Base-by-base conservation (phyloP, 2,329 filamentous ascomycete species). In the Fusarium illudens region DNA sequence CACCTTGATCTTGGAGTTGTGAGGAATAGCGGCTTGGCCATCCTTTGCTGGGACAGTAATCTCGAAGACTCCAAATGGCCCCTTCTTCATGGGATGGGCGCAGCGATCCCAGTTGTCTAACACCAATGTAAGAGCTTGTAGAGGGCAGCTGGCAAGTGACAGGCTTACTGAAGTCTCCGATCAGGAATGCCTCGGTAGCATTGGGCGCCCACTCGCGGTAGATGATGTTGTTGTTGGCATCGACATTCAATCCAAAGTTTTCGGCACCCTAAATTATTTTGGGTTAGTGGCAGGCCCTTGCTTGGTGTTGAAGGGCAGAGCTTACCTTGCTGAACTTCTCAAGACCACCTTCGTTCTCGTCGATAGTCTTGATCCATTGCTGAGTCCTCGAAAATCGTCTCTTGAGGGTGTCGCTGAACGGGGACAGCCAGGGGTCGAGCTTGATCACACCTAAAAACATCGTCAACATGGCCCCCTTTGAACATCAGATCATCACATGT, bases 181-280 rank as follows among this genome's bases (percentile, higher is more conserved):
- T 91, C 54, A 99, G 86, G 77, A 90, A 94, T 51, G 96, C 96
- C 75, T 92, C 86, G 37, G 88, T 84, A 56, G 94, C 95, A 83
- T 94, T 96, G 25, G 96, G 94, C 1, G 96, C 96, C 96, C 96
- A 99, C 86, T 99, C 96, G 72, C 93, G 88, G 80, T 99, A 99
- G 60, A 86, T 84, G 70, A 99, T 93, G 78, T 94, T 94, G 78
- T 93, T 93, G 74, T 97, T 89, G 56, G 88, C 83, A 76, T 90
- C 86, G 63, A 96, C 90, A 71, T 92, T 93, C 80, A 99, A 88
- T 58, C 96, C 96, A 76, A 92, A 97, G 66, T 86, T 90, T 76
- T 98, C 93, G 66, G 89, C 91, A 44, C 96, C 95, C 93, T 96
- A 15, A 10, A 19, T 19, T n/a, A 32, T 7, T 39, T 25, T 8